Conservation (phyloP, 495 filamentous ascomycete genomes). For the Penicillium paradoxum region DNA sequence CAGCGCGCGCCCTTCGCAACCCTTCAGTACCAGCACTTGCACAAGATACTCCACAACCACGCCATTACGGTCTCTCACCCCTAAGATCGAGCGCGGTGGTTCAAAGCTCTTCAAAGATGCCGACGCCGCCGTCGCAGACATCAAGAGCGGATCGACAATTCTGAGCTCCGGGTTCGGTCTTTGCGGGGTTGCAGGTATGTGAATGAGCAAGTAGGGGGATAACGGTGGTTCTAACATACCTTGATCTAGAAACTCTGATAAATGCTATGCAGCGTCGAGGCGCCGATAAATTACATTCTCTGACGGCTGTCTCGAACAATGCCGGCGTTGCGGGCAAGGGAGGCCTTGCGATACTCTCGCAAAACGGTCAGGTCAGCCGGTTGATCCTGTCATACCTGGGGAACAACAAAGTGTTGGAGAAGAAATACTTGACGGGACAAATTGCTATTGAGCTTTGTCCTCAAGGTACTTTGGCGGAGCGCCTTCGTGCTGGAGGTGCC, state of each 20-base stretch:
- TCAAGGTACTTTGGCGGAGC: constrained; percentile 84
- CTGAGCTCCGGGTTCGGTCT: constrained; percentile 84
- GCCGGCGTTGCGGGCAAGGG: constrained; percentile 70
- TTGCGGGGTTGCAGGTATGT: constrained; percentile 68
- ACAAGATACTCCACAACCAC: constrained; percentile 25
- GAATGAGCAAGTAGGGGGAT: not conserved
- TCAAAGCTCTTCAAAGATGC: constrained; percentile 71
- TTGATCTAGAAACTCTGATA: constrained; percentile 65
- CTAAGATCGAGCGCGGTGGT: constrained; percentile 33
- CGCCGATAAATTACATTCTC: constrained; percentile 59
- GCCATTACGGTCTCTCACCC: constrained; percentile 14
- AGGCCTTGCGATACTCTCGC: constrained; percentile 74
- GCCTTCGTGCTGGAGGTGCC: constrained; percentile 75
- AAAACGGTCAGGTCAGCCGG: constrained; percentile 73
- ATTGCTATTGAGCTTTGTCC: constrained; percentile 84
- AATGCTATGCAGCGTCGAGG: constrained; percentile 65
- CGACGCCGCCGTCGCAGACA: constrained; percentile 65
- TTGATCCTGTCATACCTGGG: constrained; percentile 85
- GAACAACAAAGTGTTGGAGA: constrained; percentile 83
- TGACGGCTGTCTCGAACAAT: constrained; percentile 91
- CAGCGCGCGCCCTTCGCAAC: constrained; percentile 10
- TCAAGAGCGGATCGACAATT: constrained; percentile 66
- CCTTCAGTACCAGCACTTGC: constrained; percentile 2
- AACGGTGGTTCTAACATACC: not conserved
- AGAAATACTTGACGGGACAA: constrained; percentile 75